Percentiles rank a stretch among this genome's conserved stretches.
These are phyloP conservation scores for Spizellomyces punctatus DNA, from an alignment of 192 early-diverging fungal species.

Conservation along the genomic window DNA sequence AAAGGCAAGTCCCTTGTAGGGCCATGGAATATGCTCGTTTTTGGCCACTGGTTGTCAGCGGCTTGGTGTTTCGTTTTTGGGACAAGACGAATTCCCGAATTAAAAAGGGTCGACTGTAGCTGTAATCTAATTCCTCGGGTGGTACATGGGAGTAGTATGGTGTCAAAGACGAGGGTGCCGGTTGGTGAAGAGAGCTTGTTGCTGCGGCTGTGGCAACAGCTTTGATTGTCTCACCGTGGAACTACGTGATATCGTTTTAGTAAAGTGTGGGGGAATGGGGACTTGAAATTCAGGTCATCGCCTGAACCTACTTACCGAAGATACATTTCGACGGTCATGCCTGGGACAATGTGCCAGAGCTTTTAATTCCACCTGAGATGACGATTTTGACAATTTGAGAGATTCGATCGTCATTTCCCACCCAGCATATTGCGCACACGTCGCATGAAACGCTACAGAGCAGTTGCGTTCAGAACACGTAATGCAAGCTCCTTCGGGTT, in stretches of 20 bases:
- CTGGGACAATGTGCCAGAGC: conserved; percentile 13
- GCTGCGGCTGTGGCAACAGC: background rate
- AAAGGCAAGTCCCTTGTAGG: conserved; percentile 20
- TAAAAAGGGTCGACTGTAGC: conserved; percentile 8
- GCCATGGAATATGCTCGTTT: conserved; percentile 24
- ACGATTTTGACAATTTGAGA: background rate
- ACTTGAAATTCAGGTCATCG: too few relatives aligned
- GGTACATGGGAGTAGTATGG: background rate
- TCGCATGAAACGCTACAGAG: conserved; percentile 26
- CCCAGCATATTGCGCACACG: conserved; percentile 33
- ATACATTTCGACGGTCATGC: conserved; percentile 12
- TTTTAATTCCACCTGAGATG: background rate
- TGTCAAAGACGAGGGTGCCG: background rate
- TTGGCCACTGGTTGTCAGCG: conserved; percentile 23
- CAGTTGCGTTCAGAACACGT: conserved; percentile 43
- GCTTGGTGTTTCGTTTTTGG: conserved; percentile 16
- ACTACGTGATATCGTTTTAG: too few relatives aligned
- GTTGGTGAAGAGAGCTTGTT: conserved; percentile 20
- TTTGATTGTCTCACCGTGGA: background rate
- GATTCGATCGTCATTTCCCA: conserved; percentile 31
- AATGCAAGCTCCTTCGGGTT: conserved; percentile 33
- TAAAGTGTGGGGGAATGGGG: too few relatives aligned
- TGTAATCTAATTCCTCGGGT: conserved; percentile 3
- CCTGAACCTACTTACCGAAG: background rate
- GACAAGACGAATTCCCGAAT: conserved; percentile 14